Conservation (phyloP, 495 filamentous ascomycete species). For the Aspergillus diversus region DNA sequence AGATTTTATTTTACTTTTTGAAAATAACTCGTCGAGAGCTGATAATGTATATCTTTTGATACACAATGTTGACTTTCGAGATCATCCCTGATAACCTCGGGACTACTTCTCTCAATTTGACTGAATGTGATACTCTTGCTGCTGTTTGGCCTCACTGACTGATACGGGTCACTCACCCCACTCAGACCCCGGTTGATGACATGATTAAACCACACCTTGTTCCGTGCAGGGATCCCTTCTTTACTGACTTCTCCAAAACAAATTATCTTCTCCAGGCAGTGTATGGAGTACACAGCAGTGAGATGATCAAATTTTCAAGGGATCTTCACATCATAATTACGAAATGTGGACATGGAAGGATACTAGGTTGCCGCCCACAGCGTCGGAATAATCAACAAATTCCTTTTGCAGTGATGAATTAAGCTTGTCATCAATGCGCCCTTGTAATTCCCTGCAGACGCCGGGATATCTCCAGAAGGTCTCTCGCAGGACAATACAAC, state of each 20-base stretch:
- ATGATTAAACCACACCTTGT: neutral
- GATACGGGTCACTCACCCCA: too few species aligned
- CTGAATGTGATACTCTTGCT: too few species aligned
- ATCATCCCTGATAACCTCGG: too few species aligned
- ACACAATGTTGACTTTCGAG: too few species aligned
- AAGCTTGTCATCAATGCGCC: neutral
- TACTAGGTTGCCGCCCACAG: neutral
- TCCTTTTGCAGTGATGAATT: neutral
- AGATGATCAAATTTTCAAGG: neutral
- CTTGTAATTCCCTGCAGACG: neutral
- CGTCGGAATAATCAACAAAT: neutral
- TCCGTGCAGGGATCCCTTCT: neutral
- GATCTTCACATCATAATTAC: neutral
- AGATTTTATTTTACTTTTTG: too few species aligned
- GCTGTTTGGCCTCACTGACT: too few species aligned
- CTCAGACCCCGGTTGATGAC: neutral
- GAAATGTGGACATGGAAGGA: neutral
- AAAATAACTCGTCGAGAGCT: too few species aligned
- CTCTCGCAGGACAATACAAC: neutral
- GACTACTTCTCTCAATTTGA: too few species aligned
- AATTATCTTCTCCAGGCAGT: neutral
- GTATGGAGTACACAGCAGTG: neutral
- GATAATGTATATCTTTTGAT: too few species aligned
- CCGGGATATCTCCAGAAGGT: neutral
- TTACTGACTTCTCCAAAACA: neutral